phyloP scores from a whole-genome alignment of 306 rosid species.

The Rosa persica region DNA sequence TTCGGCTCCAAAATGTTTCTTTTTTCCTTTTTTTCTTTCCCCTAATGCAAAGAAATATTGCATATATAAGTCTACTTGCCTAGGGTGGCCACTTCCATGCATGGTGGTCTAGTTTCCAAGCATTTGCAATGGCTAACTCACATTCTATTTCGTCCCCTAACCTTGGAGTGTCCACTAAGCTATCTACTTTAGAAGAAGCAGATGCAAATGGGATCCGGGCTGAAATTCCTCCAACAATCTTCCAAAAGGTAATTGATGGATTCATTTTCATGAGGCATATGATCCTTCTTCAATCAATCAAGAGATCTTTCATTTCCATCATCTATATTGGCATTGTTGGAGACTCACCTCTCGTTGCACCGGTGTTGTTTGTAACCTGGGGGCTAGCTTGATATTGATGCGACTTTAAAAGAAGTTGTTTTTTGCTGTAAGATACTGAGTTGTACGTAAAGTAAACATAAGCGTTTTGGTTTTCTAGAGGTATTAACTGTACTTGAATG shows the following conservation, averaged over 20 bases:
- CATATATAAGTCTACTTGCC: background rate
- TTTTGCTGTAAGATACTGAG: background rate
- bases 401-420: background rate
- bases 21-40: background rate
- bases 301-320: background rate
- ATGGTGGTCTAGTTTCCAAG: slow-evolving; percentile 10
- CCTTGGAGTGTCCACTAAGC: slow-evolving; percentile 25
- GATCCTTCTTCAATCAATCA: background rate
- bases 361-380: background rate
- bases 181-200: slow-evolving; percentile 23
- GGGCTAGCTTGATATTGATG: background rate
- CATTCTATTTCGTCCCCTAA: slow-evolving; percentile 28
- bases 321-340: background rate
- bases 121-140: slow-evolving; percentile 38
- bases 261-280: background rate
- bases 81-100: slow-evolving; percentile 1
- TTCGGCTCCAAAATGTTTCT: background rate
- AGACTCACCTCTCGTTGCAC: background rate
- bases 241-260: slow-evolving; percentile 23
- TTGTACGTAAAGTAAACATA: no score
- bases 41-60: background rate
- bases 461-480: background rate
- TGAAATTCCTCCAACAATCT: slow-evolving; percentile 12
- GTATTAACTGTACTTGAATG: no score
- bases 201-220: slow-evolving; percentile 10